A percentile compares a stretch with the other conserved stretches of the same genome.
phyloP scores from a whole-genome alignment of 2,329 filamentous ascomycete species.

The Phyllosticta ampelicida region DNA sequence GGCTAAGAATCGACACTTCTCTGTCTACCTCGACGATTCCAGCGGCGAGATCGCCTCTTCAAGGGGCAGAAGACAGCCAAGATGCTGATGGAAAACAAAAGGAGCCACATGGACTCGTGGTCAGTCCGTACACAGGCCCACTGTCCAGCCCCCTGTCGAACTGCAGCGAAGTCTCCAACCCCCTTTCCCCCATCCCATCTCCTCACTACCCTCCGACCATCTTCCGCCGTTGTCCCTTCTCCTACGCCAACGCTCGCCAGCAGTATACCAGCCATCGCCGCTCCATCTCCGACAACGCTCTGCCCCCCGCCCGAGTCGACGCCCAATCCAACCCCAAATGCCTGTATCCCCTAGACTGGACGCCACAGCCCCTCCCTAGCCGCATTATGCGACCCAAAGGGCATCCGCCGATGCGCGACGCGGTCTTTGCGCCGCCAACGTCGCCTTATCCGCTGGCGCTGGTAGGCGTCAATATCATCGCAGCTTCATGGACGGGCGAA shows the following conservation, averaged over 20 bases:
- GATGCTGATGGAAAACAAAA: not conserved
- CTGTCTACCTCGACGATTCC: not conserved
- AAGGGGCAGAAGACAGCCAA: not conserved
- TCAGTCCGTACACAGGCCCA: not conserved
- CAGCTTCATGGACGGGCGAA: not conserved
- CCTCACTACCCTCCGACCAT: not conserved
- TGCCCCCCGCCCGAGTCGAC: not conserved
- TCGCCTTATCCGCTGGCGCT: not conserved
- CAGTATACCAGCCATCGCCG: not conserved
- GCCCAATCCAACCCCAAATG: not conserved
- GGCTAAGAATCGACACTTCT: not conserved
- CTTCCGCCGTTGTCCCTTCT: not conserved
- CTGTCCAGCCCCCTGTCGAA: not conserved
- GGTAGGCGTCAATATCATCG: not conserved
- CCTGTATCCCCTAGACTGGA: not conserved
- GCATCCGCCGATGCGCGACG: not conserved
- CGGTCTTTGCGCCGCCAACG: not conserved
- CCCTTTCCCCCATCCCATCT: not conserved
- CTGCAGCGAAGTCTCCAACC: not conserved
- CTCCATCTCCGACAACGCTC: not conserved
- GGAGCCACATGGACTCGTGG: not conserved
- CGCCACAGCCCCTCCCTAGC: not conserved
- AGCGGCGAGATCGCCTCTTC: not conserved
- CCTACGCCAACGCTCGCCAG: not conserved
- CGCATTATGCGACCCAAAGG: not conserved